Conservation (phyloP, 2,329 filamentous ascomycete genomes). For the Trichoderma sp. region DNA sequence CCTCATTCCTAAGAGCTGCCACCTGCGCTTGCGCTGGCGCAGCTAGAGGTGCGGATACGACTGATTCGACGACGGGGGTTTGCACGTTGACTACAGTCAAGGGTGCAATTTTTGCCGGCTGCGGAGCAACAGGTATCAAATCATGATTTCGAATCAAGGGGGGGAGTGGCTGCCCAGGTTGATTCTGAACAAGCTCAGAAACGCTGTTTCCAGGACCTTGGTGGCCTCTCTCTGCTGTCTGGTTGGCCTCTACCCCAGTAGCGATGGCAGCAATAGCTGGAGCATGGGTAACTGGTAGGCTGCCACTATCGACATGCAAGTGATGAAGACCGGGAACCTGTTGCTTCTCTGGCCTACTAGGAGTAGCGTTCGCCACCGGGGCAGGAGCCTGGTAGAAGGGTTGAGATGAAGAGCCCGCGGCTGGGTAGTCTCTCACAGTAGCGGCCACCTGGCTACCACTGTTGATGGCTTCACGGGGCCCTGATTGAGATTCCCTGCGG, state of each 20-base stretch:
- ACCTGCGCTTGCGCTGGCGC: conserved; percentile 59
- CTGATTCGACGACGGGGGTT: conserved; percentile 1
- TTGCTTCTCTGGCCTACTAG: conserved; percentile 29
- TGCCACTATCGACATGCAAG: conserved; percentile 34
- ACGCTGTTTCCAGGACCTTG: conserved; percentile 34
- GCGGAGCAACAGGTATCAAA: conserved; percentile 72
- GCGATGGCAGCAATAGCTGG: conserved; percentile 45
- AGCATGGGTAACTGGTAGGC: conserved; percentile 28
- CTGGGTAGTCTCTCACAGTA: background rate
- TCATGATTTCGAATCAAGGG: conserved; percentile 75
- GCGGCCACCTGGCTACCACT: background rate
- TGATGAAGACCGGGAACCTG: conserved; percentile 41
- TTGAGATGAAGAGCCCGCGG: background rate
- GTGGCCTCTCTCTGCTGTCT: conserved; percentile 48
- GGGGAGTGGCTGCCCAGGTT: conserved; percentile 44
- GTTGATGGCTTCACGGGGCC: background rate
- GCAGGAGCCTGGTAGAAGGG: background rate
- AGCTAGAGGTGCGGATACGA: conserved; percentile 29
- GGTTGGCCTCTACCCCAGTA: conserved; percentile 48
- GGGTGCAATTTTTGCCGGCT: conserved; percentile 70
- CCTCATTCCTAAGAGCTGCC: conserved; percentile 58
- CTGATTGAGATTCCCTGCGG: conserved; percentile 29
- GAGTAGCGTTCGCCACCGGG: conserved; percentile 21
- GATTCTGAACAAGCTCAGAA: conserved; percentile 32
- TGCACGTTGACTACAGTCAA: conserved; percentile 54